Percentiles rank a stretch among this genome's conserved stretches.
phyloP scores from a whole-genome alignment of 805 yeast genomes.

The Nematodospora valgi region DNA sequence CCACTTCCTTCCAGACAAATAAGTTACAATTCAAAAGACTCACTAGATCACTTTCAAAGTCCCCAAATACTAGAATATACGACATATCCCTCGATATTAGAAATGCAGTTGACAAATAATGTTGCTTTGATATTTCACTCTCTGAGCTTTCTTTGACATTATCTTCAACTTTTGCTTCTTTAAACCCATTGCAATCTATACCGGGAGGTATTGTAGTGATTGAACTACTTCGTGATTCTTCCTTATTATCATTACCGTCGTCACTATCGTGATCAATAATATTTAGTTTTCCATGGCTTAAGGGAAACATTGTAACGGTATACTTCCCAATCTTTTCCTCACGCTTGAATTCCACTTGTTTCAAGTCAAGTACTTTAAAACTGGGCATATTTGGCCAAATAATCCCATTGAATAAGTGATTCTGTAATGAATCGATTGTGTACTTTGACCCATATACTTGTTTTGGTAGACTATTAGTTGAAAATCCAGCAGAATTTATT shows the following conservation, averaged over 20 bases:
- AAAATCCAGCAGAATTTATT: constrained; percentile 63
- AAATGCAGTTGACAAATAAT: constrained; percentile 56
- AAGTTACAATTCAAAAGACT: constrained; percentile 37
- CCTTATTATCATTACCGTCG: too few relatives aligned
- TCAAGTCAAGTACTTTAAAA: constrained; percentile 22
- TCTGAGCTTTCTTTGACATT: background rate
- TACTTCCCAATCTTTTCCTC: constrained; percentile 16
- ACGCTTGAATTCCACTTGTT: constrained; percentile 12
- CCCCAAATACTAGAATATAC: constrained; percentile 69
- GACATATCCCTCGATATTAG: constrained; percentile 38
- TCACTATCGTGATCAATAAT: too few relatives aligned
- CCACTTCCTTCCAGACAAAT: constrained; percentile 56
- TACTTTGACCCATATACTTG: constrained; percentile 49
- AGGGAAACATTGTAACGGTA: constrained; percentile 27
- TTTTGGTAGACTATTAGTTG: constrained; percentile 24
- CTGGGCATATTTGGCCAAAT: constrained; percentile 75
- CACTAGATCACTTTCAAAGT: constrained; percentile 65
- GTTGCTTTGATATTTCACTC: constrained; percentile 5
- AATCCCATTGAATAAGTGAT: constrained; percentile 64
- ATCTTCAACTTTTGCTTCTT: background rate
- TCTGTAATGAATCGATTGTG: constrained; percentile 51
- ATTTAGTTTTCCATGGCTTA: constrained; percentile 29
- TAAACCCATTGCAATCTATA: background rate
- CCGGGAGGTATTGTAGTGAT: constrained; percentile 5
- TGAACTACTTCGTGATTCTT: background rate